Conservation (phyloP, 78 protist genomes). For the Trichosphaerium sp. region DNA sequence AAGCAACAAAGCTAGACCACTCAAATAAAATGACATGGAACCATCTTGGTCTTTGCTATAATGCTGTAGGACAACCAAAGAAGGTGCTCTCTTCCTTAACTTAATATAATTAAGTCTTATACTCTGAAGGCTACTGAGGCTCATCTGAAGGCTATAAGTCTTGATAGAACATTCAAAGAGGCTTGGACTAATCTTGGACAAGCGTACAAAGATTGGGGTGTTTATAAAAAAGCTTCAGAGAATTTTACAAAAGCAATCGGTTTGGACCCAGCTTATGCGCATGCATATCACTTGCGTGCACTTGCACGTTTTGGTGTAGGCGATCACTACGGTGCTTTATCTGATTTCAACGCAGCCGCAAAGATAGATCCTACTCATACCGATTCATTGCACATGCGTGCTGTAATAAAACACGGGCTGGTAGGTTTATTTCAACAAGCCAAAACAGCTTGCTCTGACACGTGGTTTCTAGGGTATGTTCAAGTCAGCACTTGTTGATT, state of each 20-base stretch:
- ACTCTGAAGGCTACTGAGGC: not conserved
- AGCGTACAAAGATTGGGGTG: constrained; percentile 27
- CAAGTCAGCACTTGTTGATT: not conserved
- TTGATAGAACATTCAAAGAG: constrained; percentile 30
- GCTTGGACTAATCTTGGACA: constrained; percentile 29
- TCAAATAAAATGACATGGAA: constrained; percentile 32
- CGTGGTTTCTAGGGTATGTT: not conserved
- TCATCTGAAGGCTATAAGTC: constrained; percentile 1
- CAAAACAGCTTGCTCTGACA: not conserved
- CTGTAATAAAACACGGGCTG: too few species aligned
- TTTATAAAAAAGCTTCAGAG: not conserved
- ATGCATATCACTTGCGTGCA: constrained; percentile 34
- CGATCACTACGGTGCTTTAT: not conserved
- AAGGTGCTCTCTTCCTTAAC: too few species aligned
- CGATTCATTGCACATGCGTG: not conserved
- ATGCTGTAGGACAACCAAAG: constrained; percentile 23
- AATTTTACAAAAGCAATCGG: constrained; percentile 14
- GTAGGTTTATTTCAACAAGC: not conserved
- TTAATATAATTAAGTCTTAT: too few species aligned
- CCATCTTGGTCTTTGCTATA: constrained; percentile 36
- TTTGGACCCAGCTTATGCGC: constrained; percentile 13
- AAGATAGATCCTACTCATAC: not conserved
- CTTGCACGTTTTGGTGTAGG: not conserved
- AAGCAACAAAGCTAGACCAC: not conserved
- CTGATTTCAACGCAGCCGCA: not conserved